A percentile compares a stretch with the other conserved stretches of the same genome.
Conservation (phyloP, 495 filamentous ascomycete species). For the Terfezia claveryi region DNA sequence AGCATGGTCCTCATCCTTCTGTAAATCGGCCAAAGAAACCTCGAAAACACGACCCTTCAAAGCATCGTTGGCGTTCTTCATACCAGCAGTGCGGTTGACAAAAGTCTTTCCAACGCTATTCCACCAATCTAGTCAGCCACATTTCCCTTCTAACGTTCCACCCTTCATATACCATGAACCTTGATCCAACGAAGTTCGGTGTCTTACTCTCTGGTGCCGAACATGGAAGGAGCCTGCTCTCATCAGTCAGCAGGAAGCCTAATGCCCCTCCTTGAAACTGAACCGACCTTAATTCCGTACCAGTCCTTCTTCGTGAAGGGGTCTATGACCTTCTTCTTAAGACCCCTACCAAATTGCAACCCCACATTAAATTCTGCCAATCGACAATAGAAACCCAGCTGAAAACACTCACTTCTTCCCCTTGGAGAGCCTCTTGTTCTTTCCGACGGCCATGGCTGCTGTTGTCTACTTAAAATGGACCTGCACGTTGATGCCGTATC, state of each 20-base stretch:
- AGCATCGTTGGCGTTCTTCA: constrained; percentile 98
- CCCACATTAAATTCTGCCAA: no score
- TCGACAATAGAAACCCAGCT: no score
- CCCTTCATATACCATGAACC: not conserved
- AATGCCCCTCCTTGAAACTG: constrained; percentile 26
- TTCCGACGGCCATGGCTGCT: constrained; percentile 30
- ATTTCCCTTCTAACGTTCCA: not conserved
- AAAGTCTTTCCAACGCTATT: constrained; percentile 92
- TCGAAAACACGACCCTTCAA: constrained; percentile 97
- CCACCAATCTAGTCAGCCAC: not conserved
- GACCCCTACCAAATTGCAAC: constrained; percentile 28
- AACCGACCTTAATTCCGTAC: constrained; percentile 62
- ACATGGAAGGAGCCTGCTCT: constrained; percentile 57
- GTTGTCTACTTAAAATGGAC: not conserved
- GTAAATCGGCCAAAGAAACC: constrained; percentile 92
- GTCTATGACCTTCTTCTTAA: constrained; percentile 97
- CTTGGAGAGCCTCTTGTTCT: constrained; percentile 99
- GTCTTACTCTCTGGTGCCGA: constrained; percentile 87
- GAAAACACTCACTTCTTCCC: constrained; percentile 52
- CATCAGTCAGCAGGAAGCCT: constrained; percentile 13
- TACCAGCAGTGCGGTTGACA: constrained; percentile 95
- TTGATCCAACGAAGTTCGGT: not conserved
- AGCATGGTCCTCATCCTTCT: constrained; percentile 97
- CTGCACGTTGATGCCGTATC: no score
- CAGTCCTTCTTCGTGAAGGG: constrained; percentile 97